These are phyloP conservation scores for Suillus ampliporus DNA, from an alignment of 768 basidiomycete genomes.

Conservation along the genomic window DNA sequence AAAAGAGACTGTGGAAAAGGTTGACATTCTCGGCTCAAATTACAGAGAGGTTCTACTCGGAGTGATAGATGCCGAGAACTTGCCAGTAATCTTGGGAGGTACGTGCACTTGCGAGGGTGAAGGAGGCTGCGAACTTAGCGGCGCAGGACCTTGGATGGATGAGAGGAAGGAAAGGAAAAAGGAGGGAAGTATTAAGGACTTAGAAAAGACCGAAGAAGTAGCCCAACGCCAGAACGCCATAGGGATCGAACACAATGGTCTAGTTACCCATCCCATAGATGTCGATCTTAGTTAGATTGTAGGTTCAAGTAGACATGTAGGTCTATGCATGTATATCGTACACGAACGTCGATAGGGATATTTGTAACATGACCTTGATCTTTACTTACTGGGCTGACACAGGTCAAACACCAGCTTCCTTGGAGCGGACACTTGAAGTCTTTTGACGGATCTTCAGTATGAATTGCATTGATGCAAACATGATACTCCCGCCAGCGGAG, in stretches of 20 bases:
- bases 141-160: constrained; percentile 75
- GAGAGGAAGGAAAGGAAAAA: constrained; percentile 45
- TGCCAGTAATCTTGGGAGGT: constrained; percentile 68
- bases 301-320: not conserved
- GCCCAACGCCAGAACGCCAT: not conserved
- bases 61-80: constrained; percentile 64
- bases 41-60: constrained; percentile 62
- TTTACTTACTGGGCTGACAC: no score
- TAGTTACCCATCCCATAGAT: constrained; percentile 8
- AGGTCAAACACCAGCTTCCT: not conserved
- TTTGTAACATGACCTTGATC: no score
- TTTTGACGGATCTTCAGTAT: not conserved
- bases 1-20: constrained; percentile 72
- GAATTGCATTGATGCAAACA: not conserved
- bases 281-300: not conserved
- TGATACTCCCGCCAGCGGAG: not conserved
- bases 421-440: not conserved
- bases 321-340: not conserved
- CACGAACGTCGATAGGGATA: not conserved
- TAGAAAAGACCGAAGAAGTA: not conserved
- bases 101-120: constrained; percentile 61
- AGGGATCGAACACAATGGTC: not conserved
- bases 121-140: constrained; percentile 66
- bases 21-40: constrained; percentile 67
- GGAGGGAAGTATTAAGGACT: not conserved